These are phyloP conservation scores for Suaeda aralocaspica DNA, from an alignment of 148 eudicot species.

Conservation along the genomic window DNA sequence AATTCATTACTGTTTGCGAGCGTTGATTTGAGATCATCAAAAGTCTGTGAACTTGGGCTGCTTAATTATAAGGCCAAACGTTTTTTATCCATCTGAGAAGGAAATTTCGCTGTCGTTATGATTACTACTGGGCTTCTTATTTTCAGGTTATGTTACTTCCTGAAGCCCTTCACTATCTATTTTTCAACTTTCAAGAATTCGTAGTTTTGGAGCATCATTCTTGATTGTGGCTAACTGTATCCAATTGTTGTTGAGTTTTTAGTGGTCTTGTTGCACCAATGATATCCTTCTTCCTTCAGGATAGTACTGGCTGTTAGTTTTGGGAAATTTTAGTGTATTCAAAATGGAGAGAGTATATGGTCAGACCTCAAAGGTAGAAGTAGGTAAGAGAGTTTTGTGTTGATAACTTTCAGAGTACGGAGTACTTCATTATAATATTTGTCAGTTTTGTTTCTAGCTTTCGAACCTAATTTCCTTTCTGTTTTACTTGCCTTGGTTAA, in stretches of 20 bases:
- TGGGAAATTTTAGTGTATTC: not conserved
- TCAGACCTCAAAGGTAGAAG: not conserved
- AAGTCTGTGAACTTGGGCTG: constrained; percentile 93
- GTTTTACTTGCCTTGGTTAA: not conserved
- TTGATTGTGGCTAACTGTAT: constrained; percentile 10
- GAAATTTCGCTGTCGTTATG: constrained; percentile 88
- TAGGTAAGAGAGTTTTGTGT: not conserved
- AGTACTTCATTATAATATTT: no score
- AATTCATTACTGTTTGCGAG: constrained; percentile 40
- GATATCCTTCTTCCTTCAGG: no score
- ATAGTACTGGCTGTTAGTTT: not conserved
- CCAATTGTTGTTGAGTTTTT: not conserved
- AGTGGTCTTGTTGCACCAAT: no score
- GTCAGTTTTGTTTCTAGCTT: not conserved
- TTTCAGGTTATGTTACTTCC: constrained; percentile 53
- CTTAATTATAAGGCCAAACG: constrained; percentile 89
- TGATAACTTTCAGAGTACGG: no score
- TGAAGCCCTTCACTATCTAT: not conserved
- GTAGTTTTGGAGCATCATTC: no score
- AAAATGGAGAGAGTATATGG: not conserved
- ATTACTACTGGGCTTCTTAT: constrained; percentile 98
- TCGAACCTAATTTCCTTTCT: not conserved
- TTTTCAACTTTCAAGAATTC: not conserved
- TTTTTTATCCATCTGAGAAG: constrained; percentile 74
- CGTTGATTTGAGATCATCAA: constrained; percentile 87